These are phyloP conservation scores for Fusarium secorum DNA, from an alignment of 2,329 filamentous ascomycete species.

Conservation along the genomic window DNA sequence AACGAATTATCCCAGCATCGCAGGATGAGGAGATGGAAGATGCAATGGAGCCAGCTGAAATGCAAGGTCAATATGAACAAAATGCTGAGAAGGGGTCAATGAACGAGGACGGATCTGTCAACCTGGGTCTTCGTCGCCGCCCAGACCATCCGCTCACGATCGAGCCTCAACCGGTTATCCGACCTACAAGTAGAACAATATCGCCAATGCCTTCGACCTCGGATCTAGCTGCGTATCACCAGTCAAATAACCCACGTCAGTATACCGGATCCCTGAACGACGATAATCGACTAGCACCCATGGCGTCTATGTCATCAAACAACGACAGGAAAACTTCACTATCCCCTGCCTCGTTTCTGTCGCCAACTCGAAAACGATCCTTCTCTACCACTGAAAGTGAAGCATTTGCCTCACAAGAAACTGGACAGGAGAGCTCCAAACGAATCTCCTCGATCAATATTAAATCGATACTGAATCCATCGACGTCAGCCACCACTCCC, in stretches of 20 bases:
- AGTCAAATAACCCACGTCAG: constrained; percentile 51
- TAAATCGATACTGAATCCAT: constrained; percentile 75
- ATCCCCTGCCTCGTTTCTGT: constrained; percentile 68
- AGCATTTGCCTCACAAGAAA: constrained; percentile 46
- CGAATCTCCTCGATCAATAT: constrained; percentile 80
- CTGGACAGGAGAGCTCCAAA: constrained; percentile 60
- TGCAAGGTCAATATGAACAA: constrained; percentile 48
- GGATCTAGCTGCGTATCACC: constrained; percentile 62
- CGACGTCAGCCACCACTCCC: constrained; percentile 39
- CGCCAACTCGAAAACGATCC: constrained; percentile 70
- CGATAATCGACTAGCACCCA: constrained; percentile 66
- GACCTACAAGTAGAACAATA: constrained; percentile 54
- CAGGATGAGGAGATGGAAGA: constrained; percentile 61
- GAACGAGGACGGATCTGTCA: constrained; percentile 71
- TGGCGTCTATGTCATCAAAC: constrained; percentile 55
- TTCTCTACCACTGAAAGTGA: constrained; percentile 69
- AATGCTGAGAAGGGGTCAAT: constrained; percentile 62
- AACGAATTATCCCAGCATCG: constrained; percentile 87
- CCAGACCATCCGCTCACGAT: constrained; percentile 56
- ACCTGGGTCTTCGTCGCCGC: constrained; percentile 64
- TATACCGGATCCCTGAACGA: constrained; percentile 56
- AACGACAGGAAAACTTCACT: constrained; percentile 64
- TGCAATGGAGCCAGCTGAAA: constrained; percentile 54
- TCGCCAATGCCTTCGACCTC: constrained; percentile 54
- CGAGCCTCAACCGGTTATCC: constrained; percentile 55